Conservation (phyloP, 768 basidiomycete species). For the Tulasnella sp. region DNA sequence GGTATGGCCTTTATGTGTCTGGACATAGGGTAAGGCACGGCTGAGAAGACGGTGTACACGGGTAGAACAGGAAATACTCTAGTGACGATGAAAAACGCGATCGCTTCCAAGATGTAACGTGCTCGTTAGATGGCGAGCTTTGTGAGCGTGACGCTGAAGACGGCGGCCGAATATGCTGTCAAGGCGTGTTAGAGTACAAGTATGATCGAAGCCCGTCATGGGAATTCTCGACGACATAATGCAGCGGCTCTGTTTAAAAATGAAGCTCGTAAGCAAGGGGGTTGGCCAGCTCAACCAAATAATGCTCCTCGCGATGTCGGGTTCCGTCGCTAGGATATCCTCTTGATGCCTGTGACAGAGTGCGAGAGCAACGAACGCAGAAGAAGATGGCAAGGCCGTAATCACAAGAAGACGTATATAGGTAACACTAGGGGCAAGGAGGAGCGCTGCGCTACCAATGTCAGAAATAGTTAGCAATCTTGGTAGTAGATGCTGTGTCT, state of each 20-base stretch:
- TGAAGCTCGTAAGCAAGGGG: too few species aligned
- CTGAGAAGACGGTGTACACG: too few species aligned
- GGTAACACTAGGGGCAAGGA: not conserved
- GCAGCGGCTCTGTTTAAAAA: not conserved
- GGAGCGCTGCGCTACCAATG: not conserved
- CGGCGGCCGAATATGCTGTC: not conserved
- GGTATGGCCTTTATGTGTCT: too few species aligned
- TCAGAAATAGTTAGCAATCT: not conserved
- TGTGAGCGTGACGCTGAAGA: not conserved
- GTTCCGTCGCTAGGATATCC: not conserved
- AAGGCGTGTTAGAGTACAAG: slow-evolving; percentile 5
- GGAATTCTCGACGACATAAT: slow-evolving; percentile 11
- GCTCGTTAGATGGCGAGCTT: not conserved
- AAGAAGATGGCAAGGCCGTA: not conserved
- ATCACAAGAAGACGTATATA: not conserved
- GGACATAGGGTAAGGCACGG: too few species aligned
- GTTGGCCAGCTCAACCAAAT: not conserved
- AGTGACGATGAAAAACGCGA: not conserved
- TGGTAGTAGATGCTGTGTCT: too few species aligned
- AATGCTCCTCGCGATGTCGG: slow-evolving; percentile 3
- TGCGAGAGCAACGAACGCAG: not conserved
- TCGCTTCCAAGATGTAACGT: not conserved
- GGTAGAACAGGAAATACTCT: too few species aligned
- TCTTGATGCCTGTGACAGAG: slow-evolving; percentile 7
- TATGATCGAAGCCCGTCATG: slow-evolving; percentile 10